Evolutionary conservation across 1,284 basidiomycete genomes (phyloP).

Genomic region (Schizophyllum commune): DNA sequence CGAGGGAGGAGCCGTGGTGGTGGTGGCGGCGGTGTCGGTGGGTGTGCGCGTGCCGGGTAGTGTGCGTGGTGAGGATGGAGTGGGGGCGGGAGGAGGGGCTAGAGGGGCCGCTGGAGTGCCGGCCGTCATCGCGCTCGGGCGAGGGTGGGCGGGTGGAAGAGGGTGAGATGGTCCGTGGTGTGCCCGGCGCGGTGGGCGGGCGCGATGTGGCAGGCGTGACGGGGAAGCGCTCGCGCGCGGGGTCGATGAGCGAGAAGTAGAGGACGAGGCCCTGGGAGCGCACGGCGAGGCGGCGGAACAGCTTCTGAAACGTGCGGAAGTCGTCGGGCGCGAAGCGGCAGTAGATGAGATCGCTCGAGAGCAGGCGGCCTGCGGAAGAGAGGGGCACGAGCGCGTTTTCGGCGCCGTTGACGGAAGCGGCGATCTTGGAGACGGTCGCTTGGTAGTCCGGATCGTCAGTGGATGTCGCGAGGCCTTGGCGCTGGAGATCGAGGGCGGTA

Average conservation of each 20-base stretch:
- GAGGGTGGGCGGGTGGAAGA: constrained; percentile 8
- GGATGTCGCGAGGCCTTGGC: constrained; percentile 35
- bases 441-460: constrained; percentile 40
- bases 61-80: constrained; percentile 8
- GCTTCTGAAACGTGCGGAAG: constrained; percentile 43
- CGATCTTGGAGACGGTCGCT: constrained; percentile 25
- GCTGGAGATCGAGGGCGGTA: constrained; percentile 41
- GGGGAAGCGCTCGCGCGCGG: constrained; percentile 49
- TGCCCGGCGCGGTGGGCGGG: constrained; percentile 17
- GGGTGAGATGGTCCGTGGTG: constrained; percentile 8
- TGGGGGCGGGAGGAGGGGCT: not conserved
- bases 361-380: constrained; percentile 44
- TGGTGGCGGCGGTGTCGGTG: constrained; percentile 21
- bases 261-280: constrained; percentile 58
- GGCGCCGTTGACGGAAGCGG: constrained; percentile 33
- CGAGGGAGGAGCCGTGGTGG: constrained; percentile 20
- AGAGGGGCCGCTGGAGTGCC: not conserved
- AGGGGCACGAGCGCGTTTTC: constrained; percentile 52
- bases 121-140: constrained; percentile 8
- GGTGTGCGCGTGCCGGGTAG: constrained; percentile 11
- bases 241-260: constrained; percentile 59
- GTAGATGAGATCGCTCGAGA: constrained; percentile 59
- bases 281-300: constrained; percentile 34
- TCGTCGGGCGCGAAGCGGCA: constrained; percentile 57
- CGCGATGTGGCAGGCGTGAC: constrained; percentile 39